Evolutionary conservation across 805 yeast species (phyloP).

Genomic region (Vanderwaltozyma tropicalis): DNA sequence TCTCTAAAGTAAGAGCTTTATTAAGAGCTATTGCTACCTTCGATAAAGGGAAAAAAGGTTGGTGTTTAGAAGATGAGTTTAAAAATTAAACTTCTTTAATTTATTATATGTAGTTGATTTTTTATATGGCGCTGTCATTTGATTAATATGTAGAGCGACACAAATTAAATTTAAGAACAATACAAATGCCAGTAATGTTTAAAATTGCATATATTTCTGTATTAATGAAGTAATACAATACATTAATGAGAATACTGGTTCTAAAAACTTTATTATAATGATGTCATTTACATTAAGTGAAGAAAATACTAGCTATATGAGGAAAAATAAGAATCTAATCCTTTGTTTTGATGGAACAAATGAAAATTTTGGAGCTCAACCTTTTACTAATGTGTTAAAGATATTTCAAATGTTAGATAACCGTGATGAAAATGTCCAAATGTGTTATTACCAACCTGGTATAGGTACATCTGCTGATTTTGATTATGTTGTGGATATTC

Average conservation of each 20-base stretch:
- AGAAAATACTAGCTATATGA: neutral
- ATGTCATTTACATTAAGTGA: no score
- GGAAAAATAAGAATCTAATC: constrained; percentile 34
- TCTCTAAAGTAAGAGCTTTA: constrained; percentile 56
- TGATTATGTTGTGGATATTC: constrained; percentile 21
- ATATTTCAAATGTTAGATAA: constrained; percentile 43
- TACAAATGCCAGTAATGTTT: neutral
- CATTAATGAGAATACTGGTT: no score
- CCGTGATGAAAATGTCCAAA: constrained; percentile 31
- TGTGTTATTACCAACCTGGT: constrained; percentile 62
- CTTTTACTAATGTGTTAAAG: constrained; percentile 45
- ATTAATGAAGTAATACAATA: no score
- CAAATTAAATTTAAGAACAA: neutral
- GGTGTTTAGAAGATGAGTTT: constrained; percentile 51
- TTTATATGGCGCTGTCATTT: no score
- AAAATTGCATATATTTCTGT: neutral
- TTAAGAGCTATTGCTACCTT: constrained; percentile 58
- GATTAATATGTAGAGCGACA: no score
- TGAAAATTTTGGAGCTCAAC: constrained; percentile 45
- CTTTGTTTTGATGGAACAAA: constrained; percentile 58
- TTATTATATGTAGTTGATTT: no score
- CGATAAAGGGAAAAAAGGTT: constrained; percentile 47
- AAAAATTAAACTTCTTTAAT: no score
- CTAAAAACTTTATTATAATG: no score
- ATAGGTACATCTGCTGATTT: constrained; percentile 44